phyloP scores from a whole-genome alignment of 1,284 basidiomycete species.

The Flammula alnicola region DNA sequence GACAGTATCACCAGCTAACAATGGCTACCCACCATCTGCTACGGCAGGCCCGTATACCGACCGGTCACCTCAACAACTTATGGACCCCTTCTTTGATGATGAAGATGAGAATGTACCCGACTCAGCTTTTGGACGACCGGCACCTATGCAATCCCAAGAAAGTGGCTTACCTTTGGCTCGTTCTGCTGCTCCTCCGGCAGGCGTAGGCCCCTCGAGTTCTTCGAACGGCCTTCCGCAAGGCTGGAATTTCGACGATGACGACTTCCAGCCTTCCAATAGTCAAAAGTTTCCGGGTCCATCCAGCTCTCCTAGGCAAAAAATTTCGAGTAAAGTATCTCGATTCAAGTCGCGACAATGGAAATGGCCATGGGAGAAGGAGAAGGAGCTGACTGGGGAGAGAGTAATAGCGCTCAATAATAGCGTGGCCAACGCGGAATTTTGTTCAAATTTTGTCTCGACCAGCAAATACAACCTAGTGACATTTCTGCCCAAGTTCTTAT shows the following conservation, averaged over 20 bases:
- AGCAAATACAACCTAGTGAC: conserved; percentile 93
- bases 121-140: conserved; percentile 63
- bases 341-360: conserved; percentile 54
- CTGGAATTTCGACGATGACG: conserved; percentile 76
- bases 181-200: conserved; percentile 65
- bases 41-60: conserved; percentile 40
- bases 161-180: conserved; percentile 66
- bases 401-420: conserved; percentile 83
- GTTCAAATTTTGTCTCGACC: conserved; percentile 89
- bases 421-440: conserved; percentile 68
- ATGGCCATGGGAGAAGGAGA: conserved; percentile 81
- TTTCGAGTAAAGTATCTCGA: conserved; percentile 29
- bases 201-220: conserved; percentile 49
- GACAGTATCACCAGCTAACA: conserved; percentile 60
- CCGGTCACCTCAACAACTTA: conserved; percentile 46
- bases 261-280: conserved; percentile 42
- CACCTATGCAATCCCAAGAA: conserved; percentile 70
- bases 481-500: conserved; percentile 93
- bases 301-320: conserved; percentile 36
- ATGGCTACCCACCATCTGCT: conserved; percentile 60
- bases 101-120: conserved; percentile 71
- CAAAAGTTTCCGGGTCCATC: conserved; percentile 48
- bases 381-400: conserved; percentile 65
- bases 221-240: conserved; percentile 58
- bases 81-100: conserved; percentile 86